phyloP scores from a whole-genome alignment of 1,284 basidiomycete species.

The Cryptococcus sp. region DNA sequence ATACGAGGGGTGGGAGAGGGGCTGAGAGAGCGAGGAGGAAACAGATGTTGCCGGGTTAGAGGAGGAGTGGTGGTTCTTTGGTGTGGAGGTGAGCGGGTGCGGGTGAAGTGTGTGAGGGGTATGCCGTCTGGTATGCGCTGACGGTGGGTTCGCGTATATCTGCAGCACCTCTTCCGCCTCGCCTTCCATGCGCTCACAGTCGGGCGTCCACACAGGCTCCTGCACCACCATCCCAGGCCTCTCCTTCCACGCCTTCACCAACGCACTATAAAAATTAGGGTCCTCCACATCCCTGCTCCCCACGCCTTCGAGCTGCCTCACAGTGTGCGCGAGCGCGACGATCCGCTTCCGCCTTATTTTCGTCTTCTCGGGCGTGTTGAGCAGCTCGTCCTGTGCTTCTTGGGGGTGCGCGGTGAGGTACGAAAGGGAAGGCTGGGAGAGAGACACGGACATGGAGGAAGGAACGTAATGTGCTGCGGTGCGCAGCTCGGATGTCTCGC shows the following conservation, averaged over 20 bases:
- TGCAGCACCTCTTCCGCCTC: too few relatives aligned
- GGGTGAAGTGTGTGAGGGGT: too few relatives aligned
- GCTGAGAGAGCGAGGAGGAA: conserved; percentile 6
- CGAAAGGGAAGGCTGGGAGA: background rate
- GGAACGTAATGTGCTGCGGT: conserved; percentile 32
- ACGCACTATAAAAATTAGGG: conserved; percentile 25
- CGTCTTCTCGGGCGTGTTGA: conserved; percentile 21
- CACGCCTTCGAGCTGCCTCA: conserved; percentile 34
- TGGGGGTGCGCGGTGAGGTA: background rate
- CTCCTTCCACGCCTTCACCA: conserved; percentile 33
- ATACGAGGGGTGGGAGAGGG: conserved; percentile 4
- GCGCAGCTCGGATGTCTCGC: conserved; percentile 33
- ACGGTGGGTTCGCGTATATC: too few relatives aligned
- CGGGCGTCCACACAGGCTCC: conserved; percentile 13
- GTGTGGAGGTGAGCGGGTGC: too few relatives aligned
- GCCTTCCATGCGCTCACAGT: background rate
- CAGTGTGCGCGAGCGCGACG: conserved; percentile 35
- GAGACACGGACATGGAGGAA: background rate
- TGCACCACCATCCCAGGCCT: conserved; percentile 14
- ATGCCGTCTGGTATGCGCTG: too few relatives aligned
- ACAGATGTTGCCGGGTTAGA: background rate
- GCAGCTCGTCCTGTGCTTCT: conserved; percentile 8
- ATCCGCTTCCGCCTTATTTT: conserved; percentile 24
- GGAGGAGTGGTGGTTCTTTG: too few relatives aligned
- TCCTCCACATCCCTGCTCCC: conserved; percentile 32